Conservation (phyloP, 306 rosid species). For the Abrus pulchellus region DNA sequence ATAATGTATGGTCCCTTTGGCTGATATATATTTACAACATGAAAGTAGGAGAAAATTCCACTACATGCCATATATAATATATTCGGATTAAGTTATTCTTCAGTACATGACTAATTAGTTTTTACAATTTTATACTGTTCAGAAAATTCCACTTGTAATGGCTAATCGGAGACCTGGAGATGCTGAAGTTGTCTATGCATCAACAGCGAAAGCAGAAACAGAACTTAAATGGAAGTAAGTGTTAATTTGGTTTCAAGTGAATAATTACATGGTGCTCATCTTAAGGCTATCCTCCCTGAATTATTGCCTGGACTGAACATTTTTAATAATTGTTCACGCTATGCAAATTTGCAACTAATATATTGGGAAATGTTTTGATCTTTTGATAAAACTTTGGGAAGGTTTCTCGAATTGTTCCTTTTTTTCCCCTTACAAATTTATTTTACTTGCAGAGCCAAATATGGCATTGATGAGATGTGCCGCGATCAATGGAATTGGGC, state of each 20-base stretch:
- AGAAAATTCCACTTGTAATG: conserved; percentile 83
- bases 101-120: conserved; percentile 10
- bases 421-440: conserved; percentile 30
- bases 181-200: conserved; percentile 88
- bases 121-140: conserved; percentile 41
- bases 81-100: conserved; percentile 37
- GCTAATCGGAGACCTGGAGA: conserved; percentile 93
- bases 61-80: background rate
- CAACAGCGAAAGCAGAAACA: conserved; percentile 78
- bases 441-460: conserved; percentile 75
- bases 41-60: no score
- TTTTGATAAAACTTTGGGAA: background rate
- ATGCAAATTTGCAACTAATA: background rate
- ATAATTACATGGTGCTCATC: background rate
- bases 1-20: no score
- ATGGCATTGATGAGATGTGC: conserved; percentile 86
- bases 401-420: background rate
- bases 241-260: conserved; percentile 15
- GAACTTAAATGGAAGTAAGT: conserved; percentile 95
- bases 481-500: conserved; percentile 99
- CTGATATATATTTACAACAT: no score
- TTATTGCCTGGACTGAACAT: conserved; percentile 1
- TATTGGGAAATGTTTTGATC: background rate
- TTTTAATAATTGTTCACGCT: background rate
- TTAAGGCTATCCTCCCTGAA: no score